Evolutionary conservation across 345 rosid species (phyloP).

Genomic region (Populus deltoides): DNA sequence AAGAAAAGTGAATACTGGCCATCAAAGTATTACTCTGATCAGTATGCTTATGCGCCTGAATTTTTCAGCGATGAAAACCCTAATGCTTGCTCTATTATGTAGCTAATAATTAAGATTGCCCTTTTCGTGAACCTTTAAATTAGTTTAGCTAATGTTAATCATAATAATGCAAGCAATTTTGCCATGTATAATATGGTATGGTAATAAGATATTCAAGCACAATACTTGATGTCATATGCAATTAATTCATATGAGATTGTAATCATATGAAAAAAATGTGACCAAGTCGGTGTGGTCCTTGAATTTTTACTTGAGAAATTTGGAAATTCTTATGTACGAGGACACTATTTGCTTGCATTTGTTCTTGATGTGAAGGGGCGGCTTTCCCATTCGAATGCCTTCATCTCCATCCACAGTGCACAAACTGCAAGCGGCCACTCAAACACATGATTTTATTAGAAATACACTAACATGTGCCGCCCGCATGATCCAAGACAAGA

Average conservation of each 20-base stretch:
- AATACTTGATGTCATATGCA: not conserved
- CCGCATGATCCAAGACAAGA: not conserved
- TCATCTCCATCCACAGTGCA: not conserved
- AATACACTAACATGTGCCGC: not conserved
- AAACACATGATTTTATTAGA: not conserved
- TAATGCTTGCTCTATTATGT: conserved; percentile 62
- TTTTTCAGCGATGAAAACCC: conserved; percentile 77
- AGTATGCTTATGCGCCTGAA: conserved; percentile 42
- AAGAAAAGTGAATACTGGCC: conserved; percentile 49
- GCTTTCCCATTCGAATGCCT: not conserved
- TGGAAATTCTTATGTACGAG: not conserved
- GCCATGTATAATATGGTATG: not conserved
- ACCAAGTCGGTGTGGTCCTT: not conserved
- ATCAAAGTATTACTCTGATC: conserved; percentile 30
- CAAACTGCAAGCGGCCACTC: not conserved
- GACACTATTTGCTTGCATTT: not conserved
- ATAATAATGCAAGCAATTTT: not conserved
- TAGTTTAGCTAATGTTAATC: not conserved
- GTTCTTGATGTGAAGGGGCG: not conserved
- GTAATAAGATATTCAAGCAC: not conserved
- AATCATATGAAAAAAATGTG: not conserved
- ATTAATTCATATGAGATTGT: not conserved
- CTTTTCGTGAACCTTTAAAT: not conserved
- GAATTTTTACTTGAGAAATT: not conserved
- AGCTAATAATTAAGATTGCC: not conserved